Evolutionary conservation across 169 alveolate genomes (phyloP), one percentile per base, ranked within the genome.

Genomic region (Besnoitia besnoiti): DNA sequence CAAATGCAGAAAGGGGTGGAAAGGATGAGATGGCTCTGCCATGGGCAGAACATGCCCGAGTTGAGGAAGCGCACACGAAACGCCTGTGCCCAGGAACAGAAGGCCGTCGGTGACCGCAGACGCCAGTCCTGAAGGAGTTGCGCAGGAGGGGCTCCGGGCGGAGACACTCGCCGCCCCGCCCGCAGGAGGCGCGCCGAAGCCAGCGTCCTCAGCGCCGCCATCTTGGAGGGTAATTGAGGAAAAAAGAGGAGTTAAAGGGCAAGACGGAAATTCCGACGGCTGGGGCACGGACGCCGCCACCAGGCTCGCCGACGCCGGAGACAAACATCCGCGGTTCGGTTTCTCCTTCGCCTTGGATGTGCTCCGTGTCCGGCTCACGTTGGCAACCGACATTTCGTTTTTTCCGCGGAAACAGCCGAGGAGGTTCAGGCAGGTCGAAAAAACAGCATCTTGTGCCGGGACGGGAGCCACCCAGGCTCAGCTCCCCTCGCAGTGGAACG

Each of bases 41-140:
- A 85, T 37, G n/a, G 91, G 55, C 46, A 85, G 91, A 21, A 85
- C 79, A 37, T 85, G 91, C 19, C 47, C 73, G 42, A 85, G 91
- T 35, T 85, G 91, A 24, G 91, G 91, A 10, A 85, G 30, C 35
- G 91, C 62, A 40, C 77, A 49, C 21, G 91, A 85, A 27, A 49
- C 91, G 5, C 91, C 91, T 4, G 91, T 46, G 44, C 91, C 91
- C 24, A 85, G 55, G 44, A 85, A 85, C 44, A 85, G 35, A 14
- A 85, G 40, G 0, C 91, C 91, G 35, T 77, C 87, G 50, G 10
- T n/a, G n/a, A n/a, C n/a, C n/a, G 76, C 37, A 49, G 55, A 49
- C 5, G 55, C 35, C 76, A 24, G 76, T 61, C 76, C 35, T 24
- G 76, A 24, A 12, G 30, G 62, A 10, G 10, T 50, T 19, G 80